These are phyloP conservation scores for Austroboletus niveus DNA, from an alignment of 1,284 basidiomycete genomes.

Conservation along the genomic window DNA sequence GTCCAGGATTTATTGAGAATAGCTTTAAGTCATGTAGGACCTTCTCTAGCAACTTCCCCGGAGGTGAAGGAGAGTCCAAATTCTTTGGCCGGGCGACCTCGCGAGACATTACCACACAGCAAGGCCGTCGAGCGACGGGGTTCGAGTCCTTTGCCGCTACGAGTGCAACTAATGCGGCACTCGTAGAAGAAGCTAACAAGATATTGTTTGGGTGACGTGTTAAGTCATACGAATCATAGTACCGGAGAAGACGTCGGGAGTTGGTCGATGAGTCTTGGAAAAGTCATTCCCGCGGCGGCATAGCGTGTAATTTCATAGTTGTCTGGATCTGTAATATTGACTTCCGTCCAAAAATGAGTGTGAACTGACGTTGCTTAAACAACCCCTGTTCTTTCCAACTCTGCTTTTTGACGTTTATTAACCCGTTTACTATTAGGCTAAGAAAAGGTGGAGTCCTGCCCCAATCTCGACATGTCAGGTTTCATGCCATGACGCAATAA, in stretches of 20 bases:
- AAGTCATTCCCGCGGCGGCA: too few species aligned
- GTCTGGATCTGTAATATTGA: too few species aligned
- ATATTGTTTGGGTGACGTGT: slow-evolving; percentile 24
- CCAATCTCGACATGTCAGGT: too few species aligned
- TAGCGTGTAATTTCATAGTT: too few species aligned
- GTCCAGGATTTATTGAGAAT: slow-evolving; percentile 19
- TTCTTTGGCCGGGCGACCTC: slow-evolving; percentile 50
- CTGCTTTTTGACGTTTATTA: too few species aligned
- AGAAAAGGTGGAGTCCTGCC: too few species aligned
- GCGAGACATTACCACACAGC: slow-evolving; percentile 40
- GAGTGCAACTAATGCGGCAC: slow-evolving; percentile 1
- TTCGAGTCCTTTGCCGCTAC: slow-evolving; percentile 32
- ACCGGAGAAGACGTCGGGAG: not conserved
- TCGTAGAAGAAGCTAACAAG: slow-evolving; percentile 24
- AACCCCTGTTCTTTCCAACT: too few species aligned
- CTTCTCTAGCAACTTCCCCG: slow-evolving; percentile 63
- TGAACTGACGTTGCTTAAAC: too few species aligned
- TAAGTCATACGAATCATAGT: not conserved
- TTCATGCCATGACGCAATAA: too few species aligned
- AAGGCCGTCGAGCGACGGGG: slow-evolving; percentile 36
- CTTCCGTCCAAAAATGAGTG: too few species aligned
- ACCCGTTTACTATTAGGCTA: too few species aligned
- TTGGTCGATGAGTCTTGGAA: too few species aligned
- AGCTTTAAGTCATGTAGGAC: not conserved
- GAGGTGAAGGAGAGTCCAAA: slow-evolving; percentile 64